phyloP scores from a whole-genome alignment of 2,329 filamentous ascomycete genomes.

The Zymoseptoria brevis region DNA sequence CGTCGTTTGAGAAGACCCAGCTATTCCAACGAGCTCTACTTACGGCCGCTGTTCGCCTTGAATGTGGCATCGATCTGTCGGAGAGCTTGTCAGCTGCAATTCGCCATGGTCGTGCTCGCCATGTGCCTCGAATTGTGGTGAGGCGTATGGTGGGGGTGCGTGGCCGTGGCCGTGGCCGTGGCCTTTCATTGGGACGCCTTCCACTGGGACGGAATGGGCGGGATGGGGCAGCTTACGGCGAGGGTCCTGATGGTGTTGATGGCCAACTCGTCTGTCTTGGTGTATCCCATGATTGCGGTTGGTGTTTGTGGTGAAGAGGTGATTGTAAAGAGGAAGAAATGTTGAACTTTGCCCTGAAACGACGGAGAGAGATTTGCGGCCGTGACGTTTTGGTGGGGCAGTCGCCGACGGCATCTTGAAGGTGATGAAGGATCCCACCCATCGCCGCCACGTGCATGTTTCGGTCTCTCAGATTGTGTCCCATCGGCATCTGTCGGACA shows the following conservation, averaged over 20 bases:
- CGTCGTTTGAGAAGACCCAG: background rate
- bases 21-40: background rate
- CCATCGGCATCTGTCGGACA: background rate
- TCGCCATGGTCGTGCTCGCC: background rate
- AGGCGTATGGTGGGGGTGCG: background rate
- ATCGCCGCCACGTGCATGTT: background rate
- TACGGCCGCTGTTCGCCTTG: slow-evolving; percentile 82
- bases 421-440: too few species aligned
- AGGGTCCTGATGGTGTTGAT: slow-evolving; percentile 98
- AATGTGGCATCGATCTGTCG: slow-evolving; percentile 90
- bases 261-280: slow-evolving; percentile 77
- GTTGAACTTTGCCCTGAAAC: background rate
- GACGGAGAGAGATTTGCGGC: background rate
- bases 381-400: background rate
- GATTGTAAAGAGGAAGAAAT: background rate
- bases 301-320: slow-evolving; percentile 3
- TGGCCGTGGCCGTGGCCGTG: background rate
- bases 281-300: slow-evolving; percentile 66
- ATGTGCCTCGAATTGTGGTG: slow-evolving; percentile 4
- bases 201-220: background rate
- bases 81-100: slow-evolving; percentile 3
- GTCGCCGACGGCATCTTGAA: background rate
- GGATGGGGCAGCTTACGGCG: slow-evolving; percentile 59
- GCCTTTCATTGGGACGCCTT: background rate
- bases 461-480: background rate